Conservation (phyloP, 2,329 filamentous ascomycete genomes). For the Zasmidium cellare region DNA sequence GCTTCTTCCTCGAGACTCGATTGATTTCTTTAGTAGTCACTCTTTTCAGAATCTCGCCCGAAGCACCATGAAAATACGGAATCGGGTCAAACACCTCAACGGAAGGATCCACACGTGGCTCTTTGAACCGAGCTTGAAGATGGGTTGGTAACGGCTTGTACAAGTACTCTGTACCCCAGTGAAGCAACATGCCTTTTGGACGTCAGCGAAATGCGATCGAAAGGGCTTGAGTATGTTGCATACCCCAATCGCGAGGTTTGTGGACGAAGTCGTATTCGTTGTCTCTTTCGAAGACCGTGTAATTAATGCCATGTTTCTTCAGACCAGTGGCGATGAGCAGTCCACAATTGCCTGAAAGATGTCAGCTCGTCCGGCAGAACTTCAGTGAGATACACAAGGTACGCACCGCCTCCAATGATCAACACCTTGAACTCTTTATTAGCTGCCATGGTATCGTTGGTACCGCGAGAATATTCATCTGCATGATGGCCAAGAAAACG, state of each 20-base stretch:
- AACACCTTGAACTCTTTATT: too few species aligned
- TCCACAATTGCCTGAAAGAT: too few species aligned
- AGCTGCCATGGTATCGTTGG: too few species aligned
- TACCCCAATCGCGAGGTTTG: conserved; percentile 3
- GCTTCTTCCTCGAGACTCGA: conserved; percentile 7
- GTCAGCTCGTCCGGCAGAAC: too few species aligned
- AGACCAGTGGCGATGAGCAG: too few species aligned
- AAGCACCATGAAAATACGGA: conserved; percentile 6
- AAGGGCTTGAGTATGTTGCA: neutral
- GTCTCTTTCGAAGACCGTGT: conserved; percentile 11
- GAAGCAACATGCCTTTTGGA: conserved; percentile 8
- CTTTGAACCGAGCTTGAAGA: conserved; percentile 4
- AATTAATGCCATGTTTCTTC: conserved; percentile 6
- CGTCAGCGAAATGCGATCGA: neutral
- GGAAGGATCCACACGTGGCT: conserved; percentile 5
- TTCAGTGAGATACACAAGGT: too few species aligned
- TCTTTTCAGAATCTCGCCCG: conserved; percentile 8
- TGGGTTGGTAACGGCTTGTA: conserved; percentile 1
- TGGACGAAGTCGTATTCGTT: conserved; percentile 6
- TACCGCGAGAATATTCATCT: too few species aligned
- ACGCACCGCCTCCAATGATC: too few species aligned
- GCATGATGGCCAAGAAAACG: too few species aligned
- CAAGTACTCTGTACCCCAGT: conserved; percentile 10
- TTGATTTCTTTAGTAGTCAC: conserved; percentile 2
- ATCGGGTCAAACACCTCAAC: conserved; percentile 8